phyloP scores from a whole-genome alignment of 192 early-diverging fungal genomes.

The Coemansia sp. region DNA sequence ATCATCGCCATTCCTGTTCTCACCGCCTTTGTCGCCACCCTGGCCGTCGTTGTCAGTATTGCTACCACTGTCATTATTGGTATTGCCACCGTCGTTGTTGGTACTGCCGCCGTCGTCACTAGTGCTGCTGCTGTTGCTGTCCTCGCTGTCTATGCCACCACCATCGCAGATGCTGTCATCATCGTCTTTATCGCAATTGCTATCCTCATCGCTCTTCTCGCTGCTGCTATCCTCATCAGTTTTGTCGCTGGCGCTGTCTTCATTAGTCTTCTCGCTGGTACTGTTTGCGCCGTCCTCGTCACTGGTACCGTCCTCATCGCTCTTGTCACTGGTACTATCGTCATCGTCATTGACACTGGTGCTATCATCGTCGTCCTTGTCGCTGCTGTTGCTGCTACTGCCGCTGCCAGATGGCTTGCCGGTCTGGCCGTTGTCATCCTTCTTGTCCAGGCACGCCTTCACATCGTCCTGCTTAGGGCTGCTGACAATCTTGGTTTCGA shows the following conservation, averaged over 20 bases:
- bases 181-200: too few species aligned
- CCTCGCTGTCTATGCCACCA: too few species aligned
- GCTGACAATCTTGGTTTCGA: constrained; percentile 21
- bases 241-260: background rate
- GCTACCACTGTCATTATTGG: too few species aligned
- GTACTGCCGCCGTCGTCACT: too few species aligned
- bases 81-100: too few species aligned
- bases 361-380: background rate
- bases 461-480: constrained; percentile 34
- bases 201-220: too few species aligned
- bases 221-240: background rate
- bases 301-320: too few species aligned
- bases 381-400: constrained; percentile 1
- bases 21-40: too few species aligned
- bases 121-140: too few species aligned
- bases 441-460: constrained; percentile 22
- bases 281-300: background rate
- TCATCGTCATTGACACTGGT: background rate
- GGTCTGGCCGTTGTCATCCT: constrained; percentile 29
- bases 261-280: background rate
- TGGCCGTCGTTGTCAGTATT: too few species aligned
- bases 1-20: too few species aligned
- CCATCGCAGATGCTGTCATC: too few species aligned
- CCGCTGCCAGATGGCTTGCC: constrained; percentile 17
- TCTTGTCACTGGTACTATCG: background rate